phyloP scores from a whole-genome alignment of 805 yeast species.

The Saccharomycopsis microspora region DNA sequence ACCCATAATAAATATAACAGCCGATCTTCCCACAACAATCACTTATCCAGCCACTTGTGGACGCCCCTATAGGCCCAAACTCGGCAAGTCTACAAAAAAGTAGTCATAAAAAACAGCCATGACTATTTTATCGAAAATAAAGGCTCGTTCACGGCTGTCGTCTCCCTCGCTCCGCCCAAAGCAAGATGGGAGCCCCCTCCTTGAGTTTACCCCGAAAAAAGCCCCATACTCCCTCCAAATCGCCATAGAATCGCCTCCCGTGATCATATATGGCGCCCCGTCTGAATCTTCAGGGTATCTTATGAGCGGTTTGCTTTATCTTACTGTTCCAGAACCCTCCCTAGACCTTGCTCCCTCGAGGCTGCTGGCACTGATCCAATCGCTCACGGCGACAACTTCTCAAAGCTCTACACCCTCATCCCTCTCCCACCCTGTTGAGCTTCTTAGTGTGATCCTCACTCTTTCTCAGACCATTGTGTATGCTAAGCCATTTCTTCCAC shows the following conservation, averaged over 20 bases:
- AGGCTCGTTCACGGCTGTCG: too few relatives aligned
- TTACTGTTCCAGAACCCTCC: conserved; percentile 31
- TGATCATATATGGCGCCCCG: conserved; percentile 72
- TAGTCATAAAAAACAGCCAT: too few relatives aligned
- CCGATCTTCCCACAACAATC: too few relatives aligned
- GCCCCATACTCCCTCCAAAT: neutral
- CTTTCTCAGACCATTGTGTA: conserved; percentile 63
- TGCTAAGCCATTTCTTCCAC: conserved; percentile 55
- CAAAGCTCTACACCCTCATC: neutral
- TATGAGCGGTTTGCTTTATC: conserved; percentile 63
- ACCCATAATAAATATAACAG: too few relatives aligned
- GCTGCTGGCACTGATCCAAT: neutral
- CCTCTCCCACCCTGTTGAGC: conserved; percentile 19
- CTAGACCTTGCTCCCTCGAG: conserved; percentile 3
- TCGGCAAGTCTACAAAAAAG: too few relatives aligned
- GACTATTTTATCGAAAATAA: too few relatives aligned
- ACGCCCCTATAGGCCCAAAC: too few relatives aligned
- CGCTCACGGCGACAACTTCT: neutral
- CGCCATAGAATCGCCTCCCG: conserved; percentile 72
- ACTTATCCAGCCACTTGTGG: too few relatives aligned
- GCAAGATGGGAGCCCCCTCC: neutral
- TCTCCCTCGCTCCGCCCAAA: too few relatives aligned
- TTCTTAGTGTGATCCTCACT: conserved; percentile 49
- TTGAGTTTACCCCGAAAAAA: neutral
- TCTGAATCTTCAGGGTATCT: conserved; percentile 77